Conservation (phyloP, 2,329 filamentous ascomycete genomes). For the Penicillium brasilianum region DNA sequence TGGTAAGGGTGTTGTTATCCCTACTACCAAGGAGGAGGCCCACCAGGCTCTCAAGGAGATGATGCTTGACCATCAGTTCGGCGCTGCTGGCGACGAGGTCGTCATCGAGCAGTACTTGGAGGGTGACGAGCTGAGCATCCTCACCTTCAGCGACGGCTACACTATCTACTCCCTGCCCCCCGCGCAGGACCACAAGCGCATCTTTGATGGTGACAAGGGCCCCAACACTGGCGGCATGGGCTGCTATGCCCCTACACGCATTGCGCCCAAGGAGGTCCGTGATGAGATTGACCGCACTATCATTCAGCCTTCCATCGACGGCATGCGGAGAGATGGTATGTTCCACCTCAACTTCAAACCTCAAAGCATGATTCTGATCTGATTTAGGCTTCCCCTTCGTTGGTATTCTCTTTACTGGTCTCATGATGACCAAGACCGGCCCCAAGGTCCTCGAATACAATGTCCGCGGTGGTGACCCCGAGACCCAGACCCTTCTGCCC, state of each 20-base stretch:
- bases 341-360: background rate
- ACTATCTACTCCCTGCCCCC: slow-evolving; percentile 82
- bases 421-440: slow-evolving; percentile 85
- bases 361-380: background rate
- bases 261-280: slow-evolving; percentile 75
- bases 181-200: slow-evolving; percentile 95
- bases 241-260: slow-evolving; percentile 89
- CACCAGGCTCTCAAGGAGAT: slow-evolving; percentile 81
- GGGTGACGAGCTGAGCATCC: slow-evolving; percentile 88
- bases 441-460: slow-evolving; percentile 91
- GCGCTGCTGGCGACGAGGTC: slow-evolving; percentile 82
- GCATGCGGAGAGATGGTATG: slow-evolving; percentile 75
- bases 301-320: slow-evolving; percentile 85
- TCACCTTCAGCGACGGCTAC: slow-evolving; percentile 90
- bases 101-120: slow-evolving; percentile 94
- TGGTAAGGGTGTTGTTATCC: slow-evolving; percentile 94
- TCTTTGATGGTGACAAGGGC: slow-evolving; percentile 85
- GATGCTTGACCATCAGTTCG: slow-evolving; percentile 88
- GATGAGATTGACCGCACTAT: slow-evolving; percentile 79
- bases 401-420: slow-evolving; percentile 61
- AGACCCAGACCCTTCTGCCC: slow-evolving; percentile 84
- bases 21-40: slow-evolving; percentile 79
- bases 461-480: slow-evolving; percentile 88
- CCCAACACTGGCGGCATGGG: slow-evolving; percentile 98
- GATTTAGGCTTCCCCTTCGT: slow-evolving; percentile 49